These are phyloP conservation scores for Pseudogymnoascus sp. DNA, from an alignment of 2,329 filamentous ascomycete species.

Conservation along the genomic window DNA sequence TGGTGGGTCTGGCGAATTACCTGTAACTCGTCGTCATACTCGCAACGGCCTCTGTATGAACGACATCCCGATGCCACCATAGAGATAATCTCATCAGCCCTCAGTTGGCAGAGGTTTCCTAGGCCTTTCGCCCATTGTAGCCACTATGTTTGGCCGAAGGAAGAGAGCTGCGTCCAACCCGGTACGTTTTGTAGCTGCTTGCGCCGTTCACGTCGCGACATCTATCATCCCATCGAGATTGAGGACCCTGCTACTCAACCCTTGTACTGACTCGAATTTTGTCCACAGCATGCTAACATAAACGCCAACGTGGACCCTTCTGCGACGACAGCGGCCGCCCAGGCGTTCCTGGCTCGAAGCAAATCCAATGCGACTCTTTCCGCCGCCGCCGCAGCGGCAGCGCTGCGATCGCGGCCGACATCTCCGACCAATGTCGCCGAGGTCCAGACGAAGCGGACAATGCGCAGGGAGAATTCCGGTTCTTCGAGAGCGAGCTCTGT, in stretches of 20 bases:
- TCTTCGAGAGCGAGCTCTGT: slow-evolving; percentile 55
- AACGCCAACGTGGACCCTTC: slow-evolving; percentile 53
- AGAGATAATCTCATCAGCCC: slow-evolving; percentile 23
- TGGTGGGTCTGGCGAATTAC: slow-evolving; percentile 4
- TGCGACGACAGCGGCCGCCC: slow-evolving; percentile 70
- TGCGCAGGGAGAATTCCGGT: slow-evolving; percentile 61
- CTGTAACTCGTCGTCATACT: slow-evolving; percentile 4
- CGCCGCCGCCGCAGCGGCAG: slow-evolving; percentile 77
- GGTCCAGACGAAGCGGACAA: slow-evolving; percentile 79
- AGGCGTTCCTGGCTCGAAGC: slow-evolving; percentile 67
- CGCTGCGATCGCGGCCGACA: slow-evolving; percentile 67
- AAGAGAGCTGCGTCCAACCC: slow-evolving; percentile 34
- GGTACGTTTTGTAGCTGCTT: slow-evolving; percentile 24
- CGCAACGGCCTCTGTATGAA: background rate
- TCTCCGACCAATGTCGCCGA: slow-evolving; percentile 73
- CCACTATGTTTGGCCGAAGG: slow-evolving; percentile 29
- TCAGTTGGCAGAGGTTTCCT: slow-evolving; percentile 25
- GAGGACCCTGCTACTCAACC: slow-evolving; percentile 21
- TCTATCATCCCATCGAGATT: slow-evolving; percentile 11
- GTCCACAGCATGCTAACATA: slow-evolving; percentile 47
- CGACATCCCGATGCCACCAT: slow-evolving; percentile 3
- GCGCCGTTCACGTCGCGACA: slow-evolving; percentile 17
- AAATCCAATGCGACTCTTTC: slow-evolving; percentile 61
- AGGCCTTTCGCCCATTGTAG: slow-evolving; percentile 15
- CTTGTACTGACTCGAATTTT: background rate